phyloP scores from a whole-genome alignment of 192 early-diverging fungal genomes.

The Chytriomyces sp. region DNA sequence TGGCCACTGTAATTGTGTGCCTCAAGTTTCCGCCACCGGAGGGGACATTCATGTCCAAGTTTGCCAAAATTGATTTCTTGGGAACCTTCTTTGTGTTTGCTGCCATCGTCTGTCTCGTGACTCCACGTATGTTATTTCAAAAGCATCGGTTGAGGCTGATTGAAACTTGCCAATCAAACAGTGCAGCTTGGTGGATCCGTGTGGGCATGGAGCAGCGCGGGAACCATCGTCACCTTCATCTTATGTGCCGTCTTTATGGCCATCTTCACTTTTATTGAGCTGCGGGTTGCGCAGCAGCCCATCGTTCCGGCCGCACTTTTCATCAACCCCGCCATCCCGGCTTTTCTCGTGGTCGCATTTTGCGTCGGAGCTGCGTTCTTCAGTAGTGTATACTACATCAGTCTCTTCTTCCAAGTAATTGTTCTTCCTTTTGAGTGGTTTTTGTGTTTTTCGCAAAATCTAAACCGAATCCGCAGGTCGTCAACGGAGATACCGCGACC shows the following conservation, averaged over 20 bases:
- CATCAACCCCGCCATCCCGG: constrained; percentile 46
- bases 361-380: constrained; percentile 47
- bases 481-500: constrained; percentile 73
- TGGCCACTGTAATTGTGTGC: constrained; percentile 56
- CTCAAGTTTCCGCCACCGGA: constrained; percentile 61
- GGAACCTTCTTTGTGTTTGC: constrained; percentile 60
- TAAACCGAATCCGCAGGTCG: too few relatives aligned
- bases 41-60: constrained; percentile 61
- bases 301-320: constrained; percentile 72
- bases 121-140: too few relatives aligned
- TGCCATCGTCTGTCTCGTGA: constrained; percentile 58
- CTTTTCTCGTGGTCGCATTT: constrained; percentile 37
- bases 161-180: too few relatives aligned
- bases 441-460: too few relatives aligned
- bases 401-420: constrained; percentile 33
- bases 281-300: constrained; percentile 63
- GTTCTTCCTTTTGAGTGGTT: too few relatives aligned
- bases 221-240: constrained; percentile 60
- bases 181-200: constrained; percentile 73
- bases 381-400: constrained; percentile 69
- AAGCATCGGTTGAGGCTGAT: too few relatives aligned
- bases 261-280: constrained; percentile 64
- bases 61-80: constrained; percentile 73
- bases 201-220: constrained; percentile 59
- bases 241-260: constrained; percentile 54